These are phyloP conservation scores for Stentor roeselii DNA, from an alignment of 73 alveolate genomes.

Conservation along the genomic window DNA sequence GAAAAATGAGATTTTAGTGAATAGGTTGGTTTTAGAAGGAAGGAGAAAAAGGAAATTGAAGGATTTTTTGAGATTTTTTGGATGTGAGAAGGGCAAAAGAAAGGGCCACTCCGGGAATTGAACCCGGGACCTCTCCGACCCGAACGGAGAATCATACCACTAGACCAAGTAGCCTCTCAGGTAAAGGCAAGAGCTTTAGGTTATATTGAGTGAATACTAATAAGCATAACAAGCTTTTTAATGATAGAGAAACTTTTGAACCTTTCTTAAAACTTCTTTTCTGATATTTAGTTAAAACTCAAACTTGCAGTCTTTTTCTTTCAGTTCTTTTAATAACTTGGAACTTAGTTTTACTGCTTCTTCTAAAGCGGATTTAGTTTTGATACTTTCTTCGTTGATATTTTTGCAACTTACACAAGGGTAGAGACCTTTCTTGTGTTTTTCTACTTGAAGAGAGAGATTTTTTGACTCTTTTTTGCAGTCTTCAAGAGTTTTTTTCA, in stretches of 20 bases:
- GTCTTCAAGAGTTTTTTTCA: not conserved
- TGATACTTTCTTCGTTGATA: not conserved
- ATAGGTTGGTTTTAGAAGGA: not conserved
- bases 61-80: not conserved
- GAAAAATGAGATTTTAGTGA: not conserved
- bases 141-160: slow-evolving; percentile 30
- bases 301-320: not conserved
- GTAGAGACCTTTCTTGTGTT: not conserved
- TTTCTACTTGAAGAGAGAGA: not conserved
- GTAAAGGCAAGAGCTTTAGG: not conserved
- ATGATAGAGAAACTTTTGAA: too few relatives aligned
- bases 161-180: slow-evolving; percentile 38
- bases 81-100: not conserved
- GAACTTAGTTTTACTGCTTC: slow-evolving; percentile 21
- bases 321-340: not conserved
- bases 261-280: too few relatives aligned
- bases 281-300: too few relatives aligned
- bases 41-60: not conserved
- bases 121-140: not conserved
- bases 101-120: not conserved
- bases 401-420: not conserved
- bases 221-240: not conserved
- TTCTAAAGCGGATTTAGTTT: slow-evolving; percentile 6
- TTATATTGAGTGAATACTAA: too few relatives aligned
- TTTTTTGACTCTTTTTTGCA: not conserved